These are phyloP conservation scores for Neocatenulostroma microsporum DNA, from an alignment of 2,329 filamentous ascomycete genomes.

Conservation along the genomic window DNA sequence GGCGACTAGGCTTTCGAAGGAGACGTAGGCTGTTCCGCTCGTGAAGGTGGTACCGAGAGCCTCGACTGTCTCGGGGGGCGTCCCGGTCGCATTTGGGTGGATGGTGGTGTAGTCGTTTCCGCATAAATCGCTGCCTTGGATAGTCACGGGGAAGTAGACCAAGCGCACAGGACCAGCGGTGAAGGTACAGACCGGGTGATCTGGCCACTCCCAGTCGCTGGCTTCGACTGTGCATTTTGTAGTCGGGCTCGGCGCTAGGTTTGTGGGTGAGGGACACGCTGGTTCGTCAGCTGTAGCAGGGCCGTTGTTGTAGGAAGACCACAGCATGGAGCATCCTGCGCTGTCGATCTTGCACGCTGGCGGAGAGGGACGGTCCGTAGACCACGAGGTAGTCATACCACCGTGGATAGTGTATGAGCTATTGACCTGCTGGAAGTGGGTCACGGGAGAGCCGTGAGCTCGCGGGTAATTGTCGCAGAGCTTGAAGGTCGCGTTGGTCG, in stretches of 20 bases:
- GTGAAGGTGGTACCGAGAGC: conserved; percentile 13
- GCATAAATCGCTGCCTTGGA: conserved; percentile 4
- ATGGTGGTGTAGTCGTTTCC: conserved; percentile 3
- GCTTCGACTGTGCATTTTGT: background rate
- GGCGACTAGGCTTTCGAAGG: conserved; percentile 11
- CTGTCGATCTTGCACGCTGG: background rate
- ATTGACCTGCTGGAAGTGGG: background rate
- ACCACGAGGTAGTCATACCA: background rate
- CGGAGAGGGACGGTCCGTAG: background rate
- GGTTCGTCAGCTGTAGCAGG: background rate
- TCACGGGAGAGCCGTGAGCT: background rate
- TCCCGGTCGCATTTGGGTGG: background rate
- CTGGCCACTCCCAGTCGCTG: background rate
- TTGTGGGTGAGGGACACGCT: background rate
- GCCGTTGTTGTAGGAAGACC: background rate
- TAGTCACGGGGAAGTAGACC: conserved; percentile 5
- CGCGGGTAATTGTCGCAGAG: background rate
- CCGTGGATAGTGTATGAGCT: background rate
- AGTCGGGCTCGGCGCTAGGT: background rate
- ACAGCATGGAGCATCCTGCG: background rate
- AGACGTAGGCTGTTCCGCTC: conserved; percentile 14
- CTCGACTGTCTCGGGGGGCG: conserved; percentile 5
- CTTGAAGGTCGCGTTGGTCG: background rate
- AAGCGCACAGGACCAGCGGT: background rate
- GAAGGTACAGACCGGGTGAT: background rate